Conservation (phyloP, 2,329 filamentous ascomycete species). For the Chaetomium olivaceum region DNA sequence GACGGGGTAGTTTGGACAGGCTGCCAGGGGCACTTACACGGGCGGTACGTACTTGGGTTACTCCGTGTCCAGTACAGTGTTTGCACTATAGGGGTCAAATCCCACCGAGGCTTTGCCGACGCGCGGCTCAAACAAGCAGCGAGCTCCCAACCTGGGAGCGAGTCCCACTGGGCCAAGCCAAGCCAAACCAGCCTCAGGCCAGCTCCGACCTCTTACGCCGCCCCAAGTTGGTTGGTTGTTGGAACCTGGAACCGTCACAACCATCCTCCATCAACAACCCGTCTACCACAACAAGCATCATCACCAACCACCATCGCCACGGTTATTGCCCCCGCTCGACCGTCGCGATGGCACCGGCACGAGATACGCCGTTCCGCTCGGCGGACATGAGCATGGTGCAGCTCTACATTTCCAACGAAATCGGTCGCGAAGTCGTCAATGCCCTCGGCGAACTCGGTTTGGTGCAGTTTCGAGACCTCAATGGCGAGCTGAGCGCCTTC, state of each 20-base stretch:
- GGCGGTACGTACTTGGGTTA: not conserved
- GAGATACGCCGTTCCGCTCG: conserved; percentile 98
- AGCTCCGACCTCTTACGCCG: conserved; percentile 24
- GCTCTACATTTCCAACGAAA: conserved; percentile 99
- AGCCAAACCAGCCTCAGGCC: conserved; percentile 17
- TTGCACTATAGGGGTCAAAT: not conserved
- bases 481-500: conserved; percentile 89
- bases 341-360: conserved; percentile 59
- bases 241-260: not conserved
- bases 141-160: not conserved
- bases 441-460: conserved; percentile 93
- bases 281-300: conserved; percentile 7
- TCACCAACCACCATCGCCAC: conserved; percentile 14
- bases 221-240: conserved; percentile 12
- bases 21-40: not conserved
- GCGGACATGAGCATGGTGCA: conserved; percentile 99
- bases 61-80: not conserved
- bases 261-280: conserved; percentile 10
- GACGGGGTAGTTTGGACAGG: not conserved
- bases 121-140: conserved; percentile 22
- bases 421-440: conserved; percentile 95
- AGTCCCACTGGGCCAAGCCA: not conserved
- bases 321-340: conserved; percentile 21
- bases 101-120: conserved; percentile 28
- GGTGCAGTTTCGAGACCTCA: conserved; percentile 97